Base-by-base conservation (phyloP, 192 early-diverging fungal species). In the Coemansia sp. region DNA sequence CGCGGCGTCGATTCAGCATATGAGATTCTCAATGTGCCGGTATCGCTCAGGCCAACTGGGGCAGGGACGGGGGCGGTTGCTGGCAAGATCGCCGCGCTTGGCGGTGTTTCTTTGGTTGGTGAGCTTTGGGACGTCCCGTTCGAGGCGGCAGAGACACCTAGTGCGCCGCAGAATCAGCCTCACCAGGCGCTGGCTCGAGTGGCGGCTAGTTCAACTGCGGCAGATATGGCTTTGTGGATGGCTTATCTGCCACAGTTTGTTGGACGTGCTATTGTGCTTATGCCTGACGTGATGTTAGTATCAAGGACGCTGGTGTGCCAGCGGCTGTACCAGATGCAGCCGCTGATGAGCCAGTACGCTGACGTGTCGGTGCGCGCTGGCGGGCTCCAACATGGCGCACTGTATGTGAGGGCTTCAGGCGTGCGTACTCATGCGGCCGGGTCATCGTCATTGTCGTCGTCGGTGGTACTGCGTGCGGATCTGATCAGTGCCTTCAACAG, bases 311-410 rank as follows among this genome's bases (percentile, higher is more conserved):
- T 78, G 20, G 85, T 84, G 22, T 80, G 81, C 62, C 81, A 78
- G 67, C 64, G 81, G 15, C 73, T 86, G 22, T 77, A 84, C 44
- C 80, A 84, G 68, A 79, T 86, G 81, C 80, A 79, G 69, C 69
- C 77, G 41, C 69, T 86, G 72, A 78, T 86, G 71, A 66, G 65
- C 55, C 79, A 86, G 63, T 86, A 86, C 36, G 71, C 85, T 5
- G 85, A 86, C 5, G 65, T 78, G 15, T 76, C 84, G 9, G 70
- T 75, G 18, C 61, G 67, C n/a, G 34, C 71, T 3, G 29, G 46
- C 71, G 24, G 61, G 63, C 29, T 62, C 67, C 57, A 66, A 60
- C 13, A 20, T 38, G 20, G 40, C 61, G 1, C 41, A 41, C 65
- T 34, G 46, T 57, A 73, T 44, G 33, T 75, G 16, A 69, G 73